Conservation (phyloP, 2,329 filamentous ascomycete genomes). For the Verticillium nonalfalfae region DNA sequence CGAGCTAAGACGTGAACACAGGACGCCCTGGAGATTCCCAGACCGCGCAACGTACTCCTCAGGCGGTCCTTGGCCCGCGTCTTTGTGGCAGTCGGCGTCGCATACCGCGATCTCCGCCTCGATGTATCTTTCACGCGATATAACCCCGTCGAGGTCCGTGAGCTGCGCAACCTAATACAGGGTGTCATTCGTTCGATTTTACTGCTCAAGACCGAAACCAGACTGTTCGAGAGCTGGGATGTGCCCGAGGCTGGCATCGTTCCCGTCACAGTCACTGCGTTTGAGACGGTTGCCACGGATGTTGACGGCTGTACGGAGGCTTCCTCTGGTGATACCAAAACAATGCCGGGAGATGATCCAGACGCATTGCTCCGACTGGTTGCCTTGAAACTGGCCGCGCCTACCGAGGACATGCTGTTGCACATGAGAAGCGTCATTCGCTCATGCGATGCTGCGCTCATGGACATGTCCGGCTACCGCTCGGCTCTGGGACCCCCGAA, state of each 20-base stretch:
- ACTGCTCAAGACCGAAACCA: conserved; percentile 41
- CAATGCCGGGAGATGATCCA: neutral
- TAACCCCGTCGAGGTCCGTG: conserved; percentile 38
- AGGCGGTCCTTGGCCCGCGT: conserved; percentile 40
- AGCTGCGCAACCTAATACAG: conserved; percentile 48
- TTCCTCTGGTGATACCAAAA: neutral
- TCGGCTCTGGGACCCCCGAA: conserved; percentile 36
- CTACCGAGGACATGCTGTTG: conserved; percentile 37
- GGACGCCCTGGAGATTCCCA: conserved; percentile 25
- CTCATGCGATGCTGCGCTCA: conserved; percentile 44
- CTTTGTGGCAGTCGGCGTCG: conserved; percentile 50
- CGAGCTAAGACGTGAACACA: neutral
- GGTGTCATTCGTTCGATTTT: conserved; percentile 46
- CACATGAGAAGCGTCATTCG: conserved; percentile 37
- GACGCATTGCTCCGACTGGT: neutral
- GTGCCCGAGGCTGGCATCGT: neutral
- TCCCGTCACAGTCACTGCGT: neutral
- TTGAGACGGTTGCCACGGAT: neutral
- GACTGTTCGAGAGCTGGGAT: conserved; percentile 31
- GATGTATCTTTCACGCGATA: conserved; percentile 51
- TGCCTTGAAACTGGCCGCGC: conserved; percentile 27
- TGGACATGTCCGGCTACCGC: conserved; percentile 46
- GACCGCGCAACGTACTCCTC: conserved; percentile 19
- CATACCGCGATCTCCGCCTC: conserved; percentile 48
- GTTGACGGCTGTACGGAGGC: neutral